phyloP scores from a whole-genome alignment of 2,329 filamentous ascomycete genomes.

The Alternaria panax region DNA sequence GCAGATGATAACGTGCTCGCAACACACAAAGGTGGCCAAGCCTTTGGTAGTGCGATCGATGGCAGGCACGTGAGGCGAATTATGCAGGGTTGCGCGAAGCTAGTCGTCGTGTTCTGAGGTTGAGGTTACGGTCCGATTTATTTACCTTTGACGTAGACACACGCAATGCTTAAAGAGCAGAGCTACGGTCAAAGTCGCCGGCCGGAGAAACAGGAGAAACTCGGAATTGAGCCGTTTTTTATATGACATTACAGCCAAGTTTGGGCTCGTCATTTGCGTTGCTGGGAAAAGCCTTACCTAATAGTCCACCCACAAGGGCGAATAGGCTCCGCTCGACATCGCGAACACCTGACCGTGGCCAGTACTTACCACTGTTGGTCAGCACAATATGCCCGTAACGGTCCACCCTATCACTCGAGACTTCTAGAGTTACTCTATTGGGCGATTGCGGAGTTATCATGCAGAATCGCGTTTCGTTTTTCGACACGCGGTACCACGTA shows the following conservation, averaged over 20 bases:
- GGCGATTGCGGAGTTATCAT: constrained; percentile 13
- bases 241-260: constrained; percentile 37
- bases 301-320: constrained; percentile 39
- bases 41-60: constrained; percentile 25
- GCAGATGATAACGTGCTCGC: constrained; percentile 27
- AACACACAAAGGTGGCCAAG: constrained; percentile 12
- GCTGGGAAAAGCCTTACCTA: constrained; percentile 45
- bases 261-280: constrained; percentile 37
- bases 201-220: constrained; percentile 48
- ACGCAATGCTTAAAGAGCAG: constrained; percentile 5
- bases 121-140: constrained; percentile 11
- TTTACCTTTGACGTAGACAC: constrained; percentile 16
- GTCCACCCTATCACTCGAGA: constrained; percentile 21
- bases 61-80: constrained; percentile 33
- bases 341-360: constrained; percentile 34
- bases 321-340: constrained; percentile 45
- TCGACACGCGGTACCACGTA: constrained; percentile 1
- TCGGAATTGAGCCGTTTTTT: constrained; percentile 25
- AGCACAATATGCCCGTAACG: constrained; percentile 31
- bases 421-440: constrained; percentile 9
- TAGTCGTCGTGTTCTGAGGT: constrained; percentile 14
- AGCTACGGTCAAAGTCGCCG: constrained; percentile 20
- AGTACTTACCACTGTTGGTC: constrained; percentile 23
- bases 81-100: constrained; percentile 33
- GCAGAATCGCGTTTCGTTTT: constrained; percentile 7